Base-by-base conservation (phyloP, 306 rosid genomes). In the Sechiopsis laciniata region DNA sequence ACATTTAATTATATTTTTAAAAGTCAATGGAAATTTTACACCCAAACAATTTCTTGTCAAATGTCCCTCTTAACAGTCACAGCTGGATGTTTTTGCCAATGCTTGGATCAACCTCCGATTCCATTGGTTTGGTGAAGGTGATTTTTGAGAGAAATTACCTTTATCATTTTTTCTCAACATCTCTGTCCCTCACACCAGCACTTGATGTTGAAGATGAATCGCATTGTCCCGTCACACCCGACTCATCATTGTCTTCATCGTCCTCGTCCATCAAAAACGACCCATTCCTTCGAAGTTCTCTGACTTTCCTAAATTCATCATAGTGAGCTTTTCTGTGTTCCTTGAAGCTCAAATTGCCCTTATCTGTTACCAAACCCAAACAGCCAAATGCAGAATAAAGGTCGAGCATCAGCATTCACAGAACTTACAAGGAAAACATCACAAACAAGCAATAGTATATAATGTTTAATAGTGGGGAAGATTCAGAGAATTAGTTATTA, bases 271-370 rank as follows among this genome's bases (percentile, higher is more conserved):
- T 90, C 6, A 74, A n/a, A 67, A 78, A 46, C 19, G 96, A 83
- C 54, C 87, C 91, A 16, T 81, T 84, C 58, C 78, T 78, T 46
- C 82, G 86, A 24, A 81, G 89, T 84, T 89, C 97, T 84, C 75
- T 88, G 35, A 89, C 91, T 85, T 86, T 92, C 57, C 79, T 90
- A 78, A 78, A 92, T 79, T 92, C 97, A 80, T 92, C 87, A 55
- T 92, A 92, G 79, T 92, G 97, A 78, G 92, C 96, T 80, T 75
- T 92, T 71, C 97, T 82, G 60, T 81, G 96, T 83, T 89, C 90
- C 80, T 82, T 88, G 55, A 92, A 92, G 42, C 82, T 84, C 77
- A 12, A 13, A 75, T 80, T 55, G 32, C 58, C 85, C 81, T 78
- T 85, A 19, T 84, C 96, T 77, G 89, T 56, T 74, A 83, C 88